A percentile compares a stretch with the other conserved stretches of the same genome.
Conservation (phyloP, 345 rosid genomes). For the Salix purpurea region DNA sequence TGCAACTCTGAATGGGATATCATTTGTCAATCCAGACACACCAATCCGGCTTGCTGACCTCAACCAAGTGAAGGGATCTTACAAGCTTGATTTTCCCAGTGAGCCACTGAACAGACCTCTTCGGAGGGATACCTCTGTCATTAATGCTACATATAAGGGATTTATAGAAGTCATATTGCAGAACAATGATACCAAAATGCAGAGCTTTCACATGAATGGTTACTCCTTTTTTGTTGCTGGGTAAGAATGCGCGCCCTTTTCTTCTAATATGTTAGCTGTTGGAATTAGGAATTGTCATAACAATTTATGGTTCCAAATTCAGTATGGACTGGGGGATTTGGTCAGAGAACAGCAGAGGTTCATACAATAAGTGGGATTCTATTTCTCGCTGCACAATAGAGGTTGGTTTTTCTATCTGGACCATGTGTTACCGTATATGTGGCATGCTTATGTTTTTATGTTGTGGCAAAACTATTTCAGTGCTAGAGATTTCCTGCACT, state of each 20-base stretch:
- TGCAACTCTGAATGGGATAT: constrained; percentile 76
- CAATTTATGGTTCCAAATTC: constrained; percentile 18
- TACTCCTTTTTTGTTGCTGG: constrained; percentile 85
- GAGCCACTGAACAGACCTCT: constrained; percentile 60
- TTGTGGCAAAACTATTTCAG: neutral
- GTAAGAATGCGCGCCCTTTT: constrained; percentile 34
- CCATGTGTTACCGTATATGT: neutral
- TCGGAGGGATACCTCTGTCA: constrained; percentile 54
- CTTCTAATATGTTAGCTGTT: neutral
- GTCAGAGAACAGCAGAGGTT: constrained; percentile 59
- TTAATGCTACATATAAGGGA: constrained; percentile 87
- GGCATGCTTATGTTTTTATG: neutral
- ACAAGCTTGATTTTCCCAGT: constrained; percentile 83
- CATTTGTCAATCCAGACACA: constrained; percentile 62
- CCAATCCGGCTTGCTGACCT: constrained; percentile 79
- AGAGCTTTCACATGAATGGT: constrained; percentile 82
- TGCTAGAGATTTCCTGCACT: too few species aligned
- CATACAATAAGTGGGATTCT: constrained; percentile 76
- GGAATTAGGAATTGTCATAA: neutral
- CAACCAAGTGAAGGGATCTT: constrained; percentile 63
- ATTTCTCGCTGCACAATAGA: constrained; percentile 56
- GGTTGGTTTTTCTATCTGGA: constrained; percentile 16
- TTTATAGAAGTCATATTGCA: constrained; percentile 80
- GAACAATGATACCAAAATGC: constrained; percentile 85
- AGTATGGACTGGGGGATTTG: constrained; percentile 92